Base-by-base conservation (phyloP, 2,329 filamentous ascomycete species). In the Hymenoscyphus fraxineus region DNA sequence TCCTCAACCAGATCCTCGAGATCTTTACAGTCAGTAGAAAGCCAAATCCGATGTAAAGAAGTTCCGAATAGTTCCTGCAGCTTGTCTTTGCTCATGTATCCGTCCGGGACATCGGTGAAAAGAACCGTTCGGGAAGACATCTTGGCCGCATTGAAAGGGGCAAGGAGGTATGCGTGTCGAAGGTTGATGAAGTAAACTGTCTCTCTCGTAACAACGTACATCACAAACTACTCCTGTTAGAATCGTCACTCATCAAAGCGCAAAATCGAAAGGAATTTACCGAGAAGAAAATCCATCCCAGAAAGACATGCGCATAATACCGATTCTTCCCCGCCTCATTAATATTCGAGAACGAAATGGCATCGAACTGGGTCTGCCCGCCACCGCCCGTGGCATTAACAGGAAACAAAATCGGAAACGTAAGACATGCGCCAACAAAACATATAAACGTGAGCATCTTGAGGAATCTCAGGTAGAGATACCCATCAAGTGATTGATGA, bases 141-240 rank as follows among this genome's bases (percentile, higher is more conserved):
- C 66, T 92, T 90, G 71, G 88, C 88, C 56, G 92, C 85, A 75
- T 96, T 95, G 60, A 91, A 83, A 15, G 92, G 92, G 16, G 93
- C 92, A 64, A 96, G 85, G 57, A 95, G 85, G 78, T 96, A 97
- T 0, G 93, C 93, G 78, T 97, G 93, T 67, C 93, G 90, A 60
- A 97, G 79, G 72, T 96, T 96, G 80, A 97, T 90, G 77, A 91
- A 96, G 83, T 89, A 96, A 70, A 97, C 89, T 73, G 87, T 88
- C 77, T 98, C 94, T 65, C 93, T 86, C 64, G 93, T 90, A 67
- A 98, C 86, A 73, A 92, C 89, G 78, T 91, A 96, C 79, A 97
- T 89, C 69, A 98, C 83, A 74, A 97, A 97, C 86, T 72, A 15
- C 10, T 27, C 16, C 2, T 13, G 22, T 66, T 61, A 67, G 65